These are phyloP conservation scores for Chytriomyces confervae DNA, from an alignment of 192 early-diverging fungal species.

Conservation along the genomic window DNA sequence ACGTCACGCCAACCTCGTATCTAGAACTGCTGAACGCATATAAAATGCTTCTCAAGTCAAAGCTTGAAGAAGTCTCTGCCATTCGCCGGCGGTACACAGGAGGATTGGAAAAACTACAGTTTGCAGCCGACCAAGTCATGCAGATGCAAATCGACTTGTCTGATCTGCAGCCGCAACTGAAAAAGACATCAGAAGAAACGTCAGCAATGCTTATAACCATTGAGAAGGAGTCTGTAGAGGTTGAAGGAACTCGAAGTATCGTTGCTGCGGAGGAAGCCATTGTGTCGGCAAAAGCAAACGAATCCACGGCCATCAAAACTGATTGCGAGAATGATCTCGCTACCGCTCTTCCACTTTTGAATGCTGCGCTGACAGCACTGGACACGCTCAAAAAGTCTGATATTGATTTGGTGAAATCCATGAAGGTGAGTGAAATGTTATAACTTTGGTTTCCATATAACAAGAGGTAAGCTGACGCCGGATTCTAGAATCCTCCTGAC, in stretches of 20 bases:
- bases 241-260: slow-evolving; percentile 60
- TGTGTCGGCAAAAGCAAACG: slow-evolving; percentile 58
- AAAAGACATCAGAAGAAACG: slow-evolving; percentile 68
- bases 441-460: not conserved
- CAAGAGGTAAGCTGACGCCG: not conserved
- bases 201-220: slow-evolving; percentile 64
- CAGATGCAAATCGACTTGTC: slow-evolving; percentile 64
- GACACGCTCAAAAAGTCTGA: slow-evolving; percentile 68
- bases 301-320: slow-evolving; percentile 61
- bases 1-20: slow-evolving; percentile 68
- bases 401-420: slow-evolving; percentile 67
- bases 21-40: slow-evolving; percentile 62
- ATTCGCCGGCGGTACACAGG: slow-evolving; percentile 59
- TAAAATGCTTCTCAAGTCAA: slow-evolving; percentile 54
- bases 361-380: slow-evolving; percentile 61
- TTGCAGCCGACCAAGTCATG: slow-evolving; percentile 64
- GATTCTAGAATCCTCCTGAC: slow-evolving; percentile 58
- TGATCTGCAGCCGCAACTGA: slow-evolving; percentile 62
- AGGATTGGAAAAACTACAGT: slow-evolving; percentile 64
- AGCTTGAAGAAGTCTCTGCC: slow-evolving; percentile 56
- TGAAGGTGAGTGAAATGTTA: slow-evolving; percentile 43
- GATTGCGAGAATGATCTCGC: slow-evolving; percentile 67
- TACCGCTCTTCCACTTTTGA: slow-evolving; percentile 63
- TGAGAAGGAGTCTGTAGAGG: slow-evolving; percentile 66
- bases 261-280: slow-evolving; percentile 66